Percentiles rank a stretch among this genome's conserved stretches.
Conservation (phyloP, 2,329 filamentous ascomycete species). For the Botrytis byssoidea region DNA sequence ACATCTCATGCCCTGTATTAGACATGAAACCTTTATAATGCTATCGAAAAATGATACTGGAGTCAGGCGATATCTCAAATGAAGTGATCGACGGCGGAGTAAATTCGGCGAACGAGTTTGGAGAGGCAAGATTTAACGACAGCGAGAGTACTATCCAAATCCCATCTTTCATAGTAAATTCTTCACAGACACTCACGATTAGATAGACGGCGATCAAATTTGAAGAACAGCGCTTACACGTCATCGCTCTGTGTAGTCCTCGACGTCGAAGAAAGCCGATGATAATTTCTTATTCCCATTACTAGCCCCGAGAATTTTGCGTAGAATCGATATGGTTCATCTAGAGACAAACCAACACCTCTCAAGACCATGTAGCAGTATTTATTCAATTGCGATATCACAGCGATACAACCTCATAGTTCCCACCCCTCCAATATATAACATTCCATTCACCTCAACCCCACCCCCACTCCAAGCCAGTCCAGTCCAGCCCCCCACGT, state of each 20-base stretch:
- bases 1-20: neutral
- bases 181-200: neutral
- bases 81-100: neutral
- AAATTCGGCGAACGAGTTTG: neutral
- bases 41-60: neutral
- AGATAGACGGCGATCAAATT: neutral
- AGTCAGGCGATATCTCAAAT: neutral
- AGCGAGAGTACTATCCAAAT: neutral
- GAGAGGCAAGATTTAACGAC: neutral
- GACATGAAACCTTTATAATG: accelerated
- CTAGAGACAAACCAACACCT: no score
- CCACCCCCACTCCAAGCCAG: neutral
- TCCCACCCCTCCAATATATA: neutral
- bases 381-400: neutral
- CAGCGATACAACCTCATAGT: neutral
- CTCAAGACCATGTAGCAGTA: neutral
- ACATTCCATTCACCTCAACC: neutral
- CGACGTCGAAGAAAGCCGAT: neutral
- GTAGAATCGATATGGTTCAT: accelerated
- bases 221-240: neutral
- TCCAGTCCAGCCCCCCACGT: neutral
- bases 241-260: neutral
- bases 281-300: accelerated
- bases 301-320: neutral
- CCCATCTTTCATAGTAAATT: neutral